phyloP scores from a whole-genome alignment of 257 asterid species.

The Asclepias syriaca region DNA sequence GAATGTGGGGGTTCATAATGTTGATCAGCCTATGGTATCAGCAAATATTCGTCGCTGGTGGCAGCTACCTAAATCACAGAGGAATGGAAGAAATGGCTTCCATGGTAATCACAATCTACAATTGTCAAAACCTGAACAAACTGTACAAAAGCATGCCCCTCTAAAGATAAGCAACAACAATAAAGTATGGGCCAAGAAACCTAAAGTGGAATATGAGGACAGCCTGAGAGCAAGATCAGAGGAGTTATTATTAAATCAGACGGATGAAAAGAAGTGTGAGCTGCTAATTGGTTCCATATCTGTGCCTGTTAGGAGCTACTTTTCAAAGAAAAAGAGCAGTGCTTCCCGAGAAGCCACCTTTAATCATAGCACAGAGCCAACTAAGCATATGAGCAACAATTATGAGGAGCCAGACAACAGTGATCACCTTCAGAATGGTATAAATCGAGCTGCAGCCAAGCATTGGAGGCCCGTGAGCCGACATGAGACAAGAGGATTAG shows the following conservation, averaged over 20 bases:
- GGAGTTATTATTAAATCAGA: constrained; percentile 27
- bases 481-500: constrained; percentile 29
- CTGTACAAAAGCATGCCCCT: constrained; percentile 42
- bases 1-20: constrained; percentile 33
- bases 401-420: constrained; percentile 24
- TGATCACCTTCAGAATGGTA: constrained; percentile 34
- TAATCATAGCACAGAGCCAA: constrained; percentile 25
- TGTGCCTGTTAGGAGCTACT: constrained; percentile 37
- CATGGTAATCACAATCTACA: constrained; percentile 41
- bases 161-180: constrained; percentile 38
- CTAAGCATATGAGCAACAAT: constrained; percentile 30
- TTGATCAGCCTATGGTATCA: constrained; percentile 31
- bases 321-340: constrained; percentile 24
- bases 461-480: constrained; percentile 55
- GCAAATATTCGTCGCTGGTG: constrained; percentile 35
- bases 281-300: constrained; percentile 82
- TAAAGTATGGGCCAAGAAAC: constrained; percentile 78
- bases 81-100: constrained; percentile 45
- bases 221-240: constrained; percentile 27
- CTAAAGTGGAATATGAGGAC: constrained; percentile 36
- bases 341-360: constrained; percentile 18
- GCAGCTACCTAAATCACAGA: constrained; percentile 57
- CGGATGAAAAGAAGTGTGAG: constrained; percentile 42
- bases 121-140: constrained; percentile 41
- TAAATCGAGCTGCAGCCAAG: constrained; percentile 30